These are phyloP conservation scores for Nakaseomyces nivariensis DNA, from an alignment of 1,139 yeast species.

Conservation along the genomic window DNA sequence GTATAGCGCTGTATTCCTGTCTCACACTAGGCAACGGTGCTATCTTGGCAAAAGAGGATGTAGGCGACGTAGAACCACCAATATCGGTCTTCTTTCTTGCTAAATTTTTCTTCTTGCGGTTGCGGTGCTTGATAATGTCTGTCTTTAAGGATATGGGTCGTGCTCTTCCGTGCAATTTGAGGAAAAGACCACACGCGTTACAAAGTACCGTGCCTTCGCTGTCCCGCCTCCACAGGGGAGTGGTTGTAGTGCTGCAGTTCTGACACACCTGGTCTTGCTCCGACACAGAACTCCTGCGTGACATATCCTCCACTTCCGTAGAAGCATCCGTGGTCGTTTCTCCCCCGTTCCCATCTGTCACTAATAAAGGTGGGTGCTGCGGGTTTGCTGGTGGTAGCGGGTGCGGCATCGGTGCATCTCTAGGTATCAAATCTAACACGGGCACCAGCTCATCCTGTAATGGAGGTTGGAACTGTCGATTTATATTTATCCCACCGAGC, in stretches of 20 bases:
- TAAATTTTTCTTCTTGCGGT: slow-evolving; percentile 38
- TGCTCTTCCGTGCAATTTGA: slow-evolving; percentile 81
- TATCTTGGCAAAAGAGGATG: background rate
- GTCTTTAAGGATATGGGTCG: slow-evolving; percentile 82
- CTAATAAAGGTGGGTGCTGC: too few species aligned
- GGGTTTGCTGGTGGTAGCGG: too few species aligned
- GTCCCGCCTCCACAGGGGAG: slow-evolving; percentile 90
- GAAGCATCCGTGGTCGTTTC: background rate
- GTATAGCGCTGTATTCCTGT: background rate
- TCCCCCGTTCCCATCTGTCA: background rate
- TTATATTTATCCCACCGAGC: background rate
- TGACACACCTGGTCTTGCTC: slow-evolving; percentile 41
- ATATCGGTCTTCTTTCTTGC: background rate
- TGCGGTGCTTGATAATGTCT: slow-evolving; percentile 79
- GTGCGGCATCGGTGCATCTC: background rate
- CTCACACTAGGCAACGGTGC: background rate
- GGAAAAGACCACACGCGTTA: slow-evolving; percentile 86
- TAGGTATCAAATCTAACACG: background rate
- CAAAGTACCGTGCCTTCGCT: slow-evolving; percentile 86
- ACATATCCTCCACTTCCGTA: background rate
- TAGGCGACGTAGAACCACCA: background rate
- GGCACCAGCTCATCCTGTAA: background rate
- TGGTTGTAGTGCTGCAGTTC: slow-evolving; percentile 80
- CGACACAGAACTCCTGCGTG: slow-evolving; percentile 31
- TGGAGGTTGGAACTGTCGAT: background rate